Base-by-base conservation (phyloP, 345 rosid species). In the Syzygium oleosum region DNA sequence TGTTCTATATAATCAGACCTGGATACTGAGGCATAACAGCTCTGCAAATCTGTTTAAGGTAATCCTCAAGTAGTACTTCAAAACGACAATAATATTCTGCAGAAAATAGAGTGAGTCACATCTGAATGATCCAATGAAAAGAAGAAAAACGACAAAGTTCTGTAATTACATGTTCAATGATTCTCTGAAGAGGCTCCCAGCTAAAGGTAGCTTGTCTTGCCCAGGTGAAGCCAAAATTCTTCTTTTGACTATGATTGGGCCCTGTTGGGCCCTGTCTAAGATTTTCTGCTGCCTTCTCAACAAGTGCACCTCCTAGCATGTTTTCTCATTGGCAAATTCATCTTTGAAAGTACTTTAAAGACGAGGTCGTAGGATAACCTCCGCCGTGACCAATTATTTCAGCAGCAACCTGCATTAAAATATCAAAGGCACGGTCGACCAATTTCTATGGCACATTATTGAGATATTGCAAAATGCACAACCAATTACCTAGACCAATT, bases 61-160 rank as follows among this genome's bases (percentile, higher is more conserved):
- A 89, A 98, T 96, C 90, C 98, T 94, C 5, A 95, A 90, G 94
- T 95, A 96, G 80, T 96, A 98, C 94, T 94, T 95, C 2, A 98
- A 96, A 87, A 98, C 97, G 85, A 96, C 98, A 49, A 96, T 96
- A 87, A 98, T 98, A 91, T 96, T 96, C 99, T 98, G 99, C 85
- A 92, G 90, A 90, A 59, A 11, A 63, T 52, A 43, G 27, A 63
- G 38, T 6, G 16, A 85, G 21, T 9, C 61, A 13, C 53, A 46
- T 34, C 38, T 34, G 38, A 34, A 34, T 34, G 38, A 34, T 34
- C 38, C 38, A 21, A 41, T 4, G 51, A 55, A 10, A 68, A 61
- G 87, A 87, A 87, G 84, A 88, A 92, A 96, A 87, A 98, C 95
- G 85, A n/a, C n/a, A n/a, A n/a, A n/a, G n/a, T n/a, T n/a, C n/a